A percentile compares a stretch with the other conserved stretches of the same genome.
Conservation (phyloP, 306 rosid species). For the Rubus parviflorus region DNA sequence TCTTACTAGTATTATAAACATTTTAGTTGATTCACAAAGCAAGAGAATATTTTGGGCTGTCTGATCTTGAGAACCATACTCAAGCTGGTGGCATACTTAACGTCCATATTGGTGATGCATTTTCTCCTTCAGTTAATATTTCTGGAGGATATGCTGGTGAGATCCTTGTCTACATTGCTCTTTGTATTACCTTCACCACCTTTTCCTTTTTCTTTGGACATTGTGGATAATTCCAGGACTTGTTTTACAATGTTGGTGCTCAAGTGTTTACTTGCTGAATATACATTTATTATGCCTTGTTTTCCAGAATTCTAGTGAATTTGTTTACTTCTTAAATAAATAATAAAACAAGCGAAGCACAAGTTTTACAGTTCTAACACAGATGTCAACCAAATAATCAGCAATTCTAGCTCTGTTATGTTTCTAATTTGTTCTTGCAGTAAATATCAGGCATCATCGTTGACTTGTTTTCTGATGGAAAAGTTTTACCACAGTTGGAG, state of each 20-base stretch:
- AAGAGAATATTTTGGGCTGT: constrained; percentile 72
- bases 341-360: neutral
- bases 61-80: constrained; percentile 74
- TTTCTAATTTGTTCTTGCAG: constrained; percentile 43
- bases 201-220: constrained; percentile 12
- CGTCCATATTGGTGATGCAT: constrained; percentile 74
- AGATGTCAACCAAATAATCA: neutral
- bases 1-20: constrained; percentile 24
- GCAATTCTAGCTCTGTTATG: constrained; percentile 9
- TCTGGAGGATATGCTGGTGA: constrained; percentile 79
- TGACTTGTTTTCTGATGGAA: constrained; percentile 83
- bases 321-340: neutral
- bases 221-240: neutral
- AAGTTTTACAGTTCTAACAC: neutral
- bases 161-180: constrained; percentile 30
- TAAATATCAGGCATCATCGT: constrained; percentile 67
- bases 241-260: constrained; percentile 8
- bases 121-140: constrained; percentile 56
- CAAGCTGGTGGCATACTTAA: constrained; percentile 75
- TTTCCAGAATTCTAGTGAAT: neutral
- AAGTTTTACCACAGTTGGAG: constrained; percentile 72
- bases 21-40: constrained; percentile 83
- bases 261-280: constrained; percentile 9
- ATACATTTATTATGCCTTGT: constrained; percentile 9
- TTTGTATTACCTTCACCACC: constrained; percentile 19